Conservation (phyloP, 345 rosid genomes). For the Sonneratia caseolaris region DNA sequence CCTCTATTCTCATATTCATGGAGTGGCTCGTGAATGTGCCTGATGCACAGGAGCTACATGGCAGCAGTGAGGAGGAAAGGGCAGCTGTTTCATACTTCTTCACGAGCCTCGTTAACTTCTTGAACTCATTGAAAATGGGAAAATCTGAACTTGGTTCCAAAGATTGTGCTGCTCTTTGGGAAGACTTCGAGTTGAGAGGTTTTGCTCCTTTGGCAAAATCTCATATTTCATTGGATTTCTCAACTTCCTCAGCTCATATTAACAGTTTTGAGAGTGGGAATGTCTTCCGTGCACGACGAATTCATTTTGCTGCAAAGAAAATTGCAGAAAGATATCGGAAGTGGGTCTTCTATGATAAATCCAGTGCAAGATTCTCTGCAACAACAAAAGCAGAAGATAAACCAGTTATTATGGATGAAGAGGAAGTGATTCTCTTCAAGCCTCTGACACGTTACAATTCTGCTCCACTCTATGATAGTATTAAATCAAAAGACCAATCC, state of each 20-base stretch:
- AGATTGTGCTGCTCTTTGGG: slow-evolving; percentile 50
- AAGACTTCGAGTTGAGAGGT: slow-evolving; percentile 77
- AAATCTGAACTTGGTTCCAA: slow-evolving; percentile 14
- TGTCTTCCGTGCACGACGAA: slow-evolving; percentile 44
- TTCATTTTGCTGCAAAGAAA: slow-evolving; percentile 42
- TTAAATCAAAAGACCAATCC: slow-evolving; percentile 15
- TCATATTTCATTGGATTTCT: slow-evolving; percentile 46
- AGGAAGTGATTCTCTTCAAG: slow-evolving; percentile 91
- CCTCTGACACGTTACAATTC: slow-evolving; percentile 83
- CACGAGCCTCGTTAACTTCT: slow-evolving; percentile 33
- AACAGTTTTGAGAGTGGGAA: slow-evolving; percentile 35
- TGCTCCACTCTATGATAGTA: slow-evolving; percentile 47
- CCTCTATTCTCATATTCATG: slow-evolving; percentile 58
- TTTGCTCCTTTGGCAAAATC: slow-evolving; percentile 47
- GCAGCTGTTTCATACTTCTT: slow-evolving; percentile 52
- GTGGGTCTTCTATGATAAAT: slow-evolving; percentile 49
- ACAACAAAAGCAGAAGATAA: slow-evolving; percentile 16
- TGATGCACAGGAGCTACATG: slow-evolving; percentile 30
- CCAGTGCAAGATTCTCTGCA: slow-evolving; percentile 21
- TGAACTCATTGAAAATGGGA: slow-evolving; percentile 26
- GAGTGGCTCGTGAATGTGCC: slow-evolving; percentile 55
- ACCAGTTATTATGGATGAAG: slow-evolving; percentile 56
- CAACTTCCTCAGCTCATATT: slow-evolving; percentile 27
- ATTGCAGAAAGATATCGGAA: slow-evolving; percentile 36
- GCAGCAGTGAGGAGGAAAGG: slow-evolving; percentile 37